Conservation (phyloP, 352 stramenopile species). For the Pelagophyceae sp. region DNA sequence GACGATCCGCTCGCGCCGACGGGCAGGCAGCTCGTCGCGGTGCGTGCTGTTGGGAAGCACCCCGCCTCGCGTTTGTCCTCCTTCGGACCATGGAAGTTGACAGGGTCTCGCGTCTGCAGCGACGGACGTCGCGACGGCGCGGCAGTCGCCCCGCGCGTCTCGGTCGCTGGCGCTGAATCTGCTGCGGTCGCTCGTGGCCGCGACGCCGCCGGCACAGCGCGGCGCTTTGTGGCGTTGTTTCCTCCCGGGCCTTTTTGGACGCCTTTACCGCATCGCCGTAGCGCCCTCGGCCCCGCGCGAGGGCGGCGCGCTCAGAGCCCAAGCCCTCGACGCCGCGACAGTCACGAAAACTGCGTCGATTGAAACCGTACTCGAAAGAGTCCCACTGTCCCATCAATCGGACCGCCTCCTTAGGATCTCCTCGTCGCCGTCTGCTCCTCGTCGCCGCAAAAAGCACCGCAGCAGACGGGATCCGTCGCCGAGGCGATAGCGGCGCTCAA, state of each 20-base stretch:
- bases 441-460: no score
- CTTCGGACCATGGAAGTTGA: no score
- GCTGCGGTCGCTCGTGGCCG: not conserved
- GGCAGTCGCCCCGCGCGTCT: not conserved
- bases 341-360: no score
- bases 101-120: not conserved
- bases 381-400: no score
- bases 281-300: not conserved
- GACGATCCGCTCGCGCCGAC: not conserved
- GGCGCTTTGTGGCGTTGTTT: not conserved
- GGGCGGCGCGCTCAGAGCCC: not conserved
- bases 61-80: no score
- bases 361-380: no score
- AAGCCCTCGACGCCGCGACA: not conserved
- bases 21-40: not conserved
- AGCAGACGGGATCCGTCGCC: no score
- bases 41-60: no score
- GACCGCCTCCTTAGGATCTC: no score
- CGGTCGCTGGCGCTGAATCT: not conserved
- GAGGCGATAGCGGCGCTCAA: no score
- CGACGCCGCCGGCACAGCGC: not conserved
- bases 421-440: no score
- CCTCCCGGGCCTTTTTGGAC: not conserved
- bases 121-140: not conserved
- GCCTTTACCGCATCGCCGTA: not conserved